Conservation (phyloP, 2,329 filamentous ascomycete species). For the Ceratocystiopsis brevicomis region DNA sequence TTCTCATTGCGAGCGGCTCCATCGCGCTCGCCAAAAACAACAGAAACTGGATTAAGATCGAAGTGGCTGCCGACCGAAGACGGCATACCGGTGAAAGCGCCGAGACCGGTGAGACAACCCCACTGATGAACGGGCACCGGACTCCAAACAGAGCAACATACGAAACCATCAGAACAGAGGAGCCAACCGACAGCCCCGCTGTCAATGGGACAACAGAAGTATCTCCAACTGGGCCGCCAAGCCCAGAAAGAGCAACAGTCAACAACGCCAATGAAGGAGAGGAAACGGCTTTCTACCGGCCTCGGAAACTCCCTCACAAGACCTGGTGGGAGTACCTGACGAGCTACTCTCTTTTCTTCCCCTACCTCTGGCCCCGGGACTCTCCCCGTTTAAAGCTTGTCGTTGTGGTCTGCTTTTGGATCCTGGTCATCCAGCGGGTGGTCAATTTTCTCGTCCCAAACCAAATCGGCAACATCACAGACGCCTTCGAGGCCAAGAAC, state of each 20-base stretch:
- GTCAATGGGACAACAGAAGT: slow-evolving; percentile 9
- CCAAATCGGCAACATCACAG: slow-evolving; percentile 65
- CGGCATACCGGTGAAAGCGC: slow-evolving; percentile 3
- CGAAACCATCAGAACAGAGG: slow-evolving; percentile 1
- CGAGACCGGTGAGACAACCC: slow-evolving; percentile 36
- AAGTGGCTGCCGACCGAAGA: too few relatives aligned
- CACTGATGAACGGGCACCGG: slow-evolving; percentile 29
- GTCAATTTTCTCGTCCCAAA: slow-evolving; percentile 75
- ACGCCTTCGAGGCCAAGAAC: slow-evolving; percentile 36
- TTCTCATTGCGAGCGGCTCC: too few relatives aligned
- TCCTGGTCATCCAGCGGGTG: slow-evolving; percentile 62
- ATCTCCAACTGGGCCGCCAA: slow-evolving; percentile 17
- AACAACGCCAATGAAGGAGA: slow-evolving; percentile 25
- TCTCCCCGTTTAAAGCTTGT: slow-evolving; percentile 53
- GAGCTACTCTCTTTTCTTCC: slow-evolving; percentile 86
- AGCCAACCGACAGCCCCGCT: slow-evolving; percentile 5
- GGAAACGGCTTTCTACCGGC: slow-evolving; percentile 70
- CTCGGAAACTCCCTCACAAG: slow-evolving; percentile 65
- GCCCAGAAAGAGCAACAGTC: background rate
- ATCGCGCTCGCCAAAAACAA: background rate
- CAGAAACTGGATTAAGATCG: slow-evolving; percentile 13
- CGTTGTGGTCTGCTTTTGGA: slow-evolving; percentile 62
- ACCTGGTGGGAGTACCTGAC: slow-evolving; percentile 94
- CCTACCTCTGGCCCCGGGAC: slow-evolving; percentile 88
- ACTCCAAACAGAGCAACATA: slow-evolving; percentile 14